These are phyloP conservation scores for Mortierella claussenii DNA, from an alignment of 192 early-diverging fungal species.

Conservation along the genomic window DNA sequence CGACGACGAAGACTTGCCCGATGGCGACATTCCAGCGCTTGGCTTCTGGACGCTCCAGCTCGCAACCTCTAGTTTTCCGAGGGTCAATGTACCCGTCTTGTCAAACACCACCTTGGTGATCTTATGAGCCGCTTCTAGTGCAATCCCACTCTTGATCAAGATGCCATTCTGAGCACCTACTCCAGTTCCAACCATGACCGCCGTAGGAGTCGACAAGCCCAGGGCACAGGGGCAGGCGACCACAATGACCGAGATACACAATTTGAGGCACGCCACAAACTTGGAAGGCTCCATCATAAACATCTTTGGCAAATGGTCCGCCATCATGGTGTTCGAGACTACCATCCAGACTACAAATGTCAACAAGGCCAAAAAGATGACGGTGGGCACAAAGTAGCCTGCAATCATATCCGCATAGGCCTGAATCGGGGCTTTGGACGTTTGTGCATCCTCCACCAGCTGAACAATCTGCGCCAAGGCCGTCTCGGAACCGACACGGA, in stretches of 20 bases:
- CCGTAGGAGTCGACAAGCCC: conserved; percentile 95
- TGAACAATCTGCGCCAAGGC: conserved; percentile 92
- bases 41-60: conserved; percentile 52
- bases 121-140: conserved; percentile 82
- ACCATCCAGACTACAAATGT: conserved; percentile 86
- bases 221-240: conserved; percentile 98
- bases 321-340: conserved; percentile 59
- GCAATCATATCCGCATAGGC: conserved; percentile 89
- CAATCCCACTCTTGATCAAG: conserved; percentile 94
- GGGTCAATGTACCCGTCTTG: conserved; percentile 97
- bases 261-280: conserved; percentile 83
- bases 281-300: conserved; percentile 66
- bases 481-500: conserved; percentile 90
- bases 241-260: conserved; percentile 95
- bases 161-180: conserved; percentile 95
- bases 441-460: conserved; percentile 94
- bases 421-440: conserved; percentile 95
- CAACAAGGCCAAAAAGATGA: conserved; percentile 75
- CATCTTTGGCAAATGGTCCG: conserved; percentile 45
- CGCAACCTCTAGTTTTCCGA: conserved; percentile 75
- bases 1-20: conserved; percentile 22
- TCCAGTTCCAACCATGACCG: conserved; percentile 98
- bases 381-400: conserved; percentile 90
- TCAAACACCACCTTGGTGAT: conserved; percentile 94
- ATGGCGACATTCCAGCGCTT: background rate